Evolutionary conservation across 2,329 filamentous ascomycete species (phyloP), one percentile per base, ranked within the genome.

Genomic region (Coccinonectria pachysandricola): DNA sequence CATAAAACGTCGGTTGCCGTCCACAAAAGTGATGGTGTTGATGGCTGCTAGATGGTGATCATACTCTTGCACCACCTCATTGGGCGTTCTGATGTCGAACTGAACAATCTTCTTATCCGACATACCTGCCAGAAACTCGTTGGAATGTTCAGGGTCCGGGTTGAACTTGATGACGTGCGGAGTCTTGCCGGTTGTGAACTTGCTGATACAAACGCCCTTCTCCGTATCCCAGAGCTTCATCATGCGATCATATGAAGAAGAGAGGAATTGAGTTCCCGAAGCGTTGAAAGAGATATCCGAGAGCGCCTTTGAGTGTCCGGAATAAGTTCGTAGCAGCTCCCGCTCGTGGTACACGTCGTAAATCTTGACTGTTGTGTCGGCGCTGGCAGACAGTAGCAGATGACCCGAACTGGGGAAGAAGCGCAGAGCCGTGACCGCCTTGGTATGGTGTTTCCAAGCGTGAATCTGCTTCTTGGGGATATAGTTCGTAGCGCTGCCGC

Each of bases 221-320:
- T 98, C 91, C 1, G 88, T 95, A 47, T 98, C 91, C 91, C 91
- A 98, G 15, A 98, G 68, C 59, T 96, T 95, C 64, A 96, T 95
- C 62, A 84, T 80, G 28, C 88, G 80, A 54, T 98, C 91, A 54
- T 92, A 98, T 10, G 84, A 91, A 2, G 83, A 81, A 3, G 87
- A 87, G 14, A 98, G 60, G 64, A 98, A 98, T 28, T 81, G 81
- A 8, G 74, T 81, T 27, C 91, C 91, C 16, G 75, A 70, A 4
- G 67, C 68, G 46, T 87, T 86, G 70, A 96, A 96, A 43, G 80
- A 80, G 22, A 91, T 74, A 50, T 95, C 88, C 15, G 87, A 88
- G 14, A 96, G 67, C 11, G 85, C 80, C 57, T 95, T 96, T 17
- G 70, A 78, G 54, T 98, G 91, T 7, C 91, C 91, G 11, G 75